Evolutionary conservation across 1,284 basidiomycete species (phyloP), one percentile per base, ranked within the genome.

Genomic region (Trichosporon coremiiforme): DNA sequence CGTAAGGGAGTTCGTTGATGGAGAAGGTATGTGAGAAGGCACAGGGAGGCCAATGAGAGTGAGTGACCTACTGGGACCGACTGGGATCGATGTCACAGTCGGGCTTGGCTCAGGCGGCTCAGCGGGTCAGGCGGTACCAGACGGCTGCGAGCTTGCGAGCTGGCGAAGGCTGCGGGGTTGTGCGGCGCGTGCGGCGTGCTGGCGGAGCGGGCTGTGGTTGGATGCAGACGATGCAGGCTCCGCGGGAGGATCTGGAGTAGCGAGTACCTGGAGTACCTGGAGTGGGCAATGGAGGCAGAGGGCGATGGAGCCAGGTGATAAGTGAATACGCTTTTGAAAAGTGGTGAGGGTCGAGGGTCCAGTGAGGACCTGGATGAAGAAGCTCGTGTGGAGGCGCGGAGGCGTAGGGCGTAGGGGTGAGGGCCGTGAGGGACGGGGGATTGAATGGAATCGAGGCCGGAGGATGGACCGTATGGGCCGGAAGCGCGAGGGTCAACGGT

Each of bases 21-120:
- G 57, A 62, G 57, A 62, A 62, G 57, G 57, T 62, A 62, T 62
- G 57, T 62, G 57, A 62, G 57, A 62, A 62, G 57, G 57, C 57
- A 62, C 57, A 62, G 57, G 29, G 57, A 62, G 57, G 57, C 57
- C 57, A 62, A 62, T 33, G 29, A 29, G 57, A 33, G 29, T 8
- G 29, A 17, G 57, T 62, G 57, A 33, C 57, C 31, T 31, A 38
- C 36, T 38, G 36, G 33, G 36, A 38, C 36, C 36, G 36, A 35
- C 31, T 62, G 31, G 57, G 57, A 62, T 62, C 57, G 57, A 33
- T 62, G 57, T 62, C 55, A 53, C 50, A 22, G 50, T 22, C 25
- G 25, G 25, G 50, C 50, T 53, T 53, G 50, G 50, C 50, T 53
- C 36, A 38, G 36, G 36, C 13, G 36, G 36, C 13, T 13, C 33